phyloP scores from a whole-genome alignment of 257 asterid species.

The Linderniella brevidens region DNA sequence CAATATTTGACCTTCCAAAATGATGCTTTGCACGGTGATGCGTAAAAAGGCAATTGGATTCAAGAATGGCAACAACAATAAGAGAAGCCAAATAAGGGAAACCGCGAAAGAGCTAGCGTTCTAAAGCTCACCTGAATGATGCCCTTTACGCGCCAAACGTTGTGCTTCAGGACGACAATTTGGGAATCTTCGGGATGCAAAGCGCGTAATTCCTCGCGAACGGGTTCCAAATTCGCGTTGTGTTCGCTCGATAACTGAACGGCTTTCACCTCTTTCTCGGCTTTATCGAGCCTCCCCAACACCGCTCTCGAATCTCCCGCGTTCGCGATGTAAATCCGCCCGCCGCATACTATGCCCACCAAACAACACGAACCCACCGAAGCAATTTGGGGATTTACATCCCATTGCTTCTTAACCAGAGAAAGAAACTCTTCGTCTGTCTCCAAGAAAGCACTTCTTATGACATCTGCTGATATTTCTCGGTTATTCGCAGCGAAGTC shows the following conservation, averaged over 20 bases:
- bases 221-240: slow-evolving; percentile 50
- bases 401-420: slow-evolving; percentile 54
- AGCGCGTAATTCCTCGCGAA: slow-evolving; percentile 44
- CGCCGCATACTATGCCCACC: slow-evolving; percentile 54
- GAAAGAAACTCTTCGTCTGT: slow-evolving; percentile 73
- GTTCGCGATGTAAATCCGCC: slow-evolving; percentile 49
- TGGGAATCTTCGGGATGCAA: slow-evolving; percentile 70
- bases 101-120: neutral
- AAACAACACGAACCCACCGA: slow-evolving; percentile 84
- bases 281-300: slow-evolving; percentile 34
- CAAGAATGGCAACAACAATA: no score
- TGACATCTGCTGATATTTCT: slow-evolving; percentile 63
- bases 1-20: no score
- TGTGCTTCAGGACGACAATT: slow-evolving; percentile 63
- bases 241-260: slow-evolving; percentile 65
- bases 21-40: no score
- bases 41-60: neutral
- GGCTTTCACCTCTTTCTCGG: slow-evolving; percentile 38
- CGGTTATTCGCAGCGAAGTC: slow-evolving; percentile 35
- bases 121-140: slow-evolving; percentile 47
- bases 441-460: slow-evolving; percentile 48
- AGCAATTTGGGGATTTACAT: slow-evolving; percentile 45
- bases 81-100: neutral
- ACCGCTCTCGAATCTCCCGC: slow-evolving; percentile 82
- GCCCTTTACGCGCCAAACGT: slow-evolving; percentile 88